Conservation (phyloP, 208 protist species). For the Acanthamoeba healyi region DNA sequence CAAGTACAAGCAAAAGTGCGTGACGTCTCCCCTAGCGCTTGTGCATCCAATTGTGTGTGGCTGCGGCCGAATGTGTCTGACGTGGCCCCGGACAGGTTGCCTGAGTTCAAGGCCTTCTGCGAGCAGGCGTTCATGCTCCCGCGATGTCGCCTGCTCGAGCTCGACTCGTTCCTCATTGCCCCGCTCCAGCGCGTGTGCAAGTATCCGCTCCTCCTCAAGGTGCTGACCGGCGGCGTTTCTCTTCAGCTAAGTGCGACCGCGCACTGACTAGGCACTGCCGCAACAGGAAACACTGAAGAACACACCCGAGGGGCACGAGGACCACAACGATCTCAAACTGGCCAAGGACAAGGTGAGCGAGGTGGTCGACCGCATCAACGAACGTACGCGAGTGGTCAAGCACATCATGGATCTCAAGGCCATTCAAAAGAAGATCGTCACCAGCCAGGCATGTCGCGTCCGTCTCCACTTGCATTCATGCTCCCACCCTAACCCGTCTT, state of each 20-base stretch:
- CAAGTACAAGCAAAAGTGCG: conserved; percentile 22
- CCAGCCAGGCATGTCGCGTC: neutral
- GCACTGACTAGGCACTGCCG: no score
- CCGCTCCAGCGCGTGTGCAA: conserved; percentile 43
- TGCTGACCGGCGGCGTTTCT: neutral
- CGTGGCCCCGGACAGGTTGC: neutral
- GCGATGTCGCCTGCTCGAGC: neutral
- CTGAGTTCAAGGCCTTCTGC: conserved; percentile 45
- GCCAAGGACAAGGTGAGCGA: conserved; percentile 17
- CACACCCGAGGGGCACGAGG: conserved; percentile 46
- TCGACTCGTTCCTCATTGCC: conserved; percentile 25
- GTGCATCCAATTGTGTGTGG: neutral
- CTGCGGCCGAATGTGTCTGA: neutral
- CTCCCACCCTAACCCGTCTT: no score
- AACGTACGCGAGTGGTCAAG: conserved; percentile 39
- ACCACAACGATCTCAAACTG: neutral
- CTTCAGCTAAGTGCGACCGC: neutral
- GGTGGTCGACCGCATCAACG: conserved; percentile 62
- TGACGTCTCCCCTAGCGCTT: neutral
- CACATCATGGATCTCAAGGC: conserved; percentile 39
- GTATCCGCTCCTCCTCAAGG: conserved; percentile 47
- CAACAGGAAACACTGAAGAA: conserved; percentile 53
- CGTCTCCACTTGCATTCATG: neutral
- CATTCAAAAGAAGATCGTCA: conserved; percentile 52
- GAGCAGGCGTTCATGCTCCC: conserved; percentile 28